phyloP scores from a whole-genome alignment of 306 rosid genomes.

The Cicer cuneatum region DNA sequence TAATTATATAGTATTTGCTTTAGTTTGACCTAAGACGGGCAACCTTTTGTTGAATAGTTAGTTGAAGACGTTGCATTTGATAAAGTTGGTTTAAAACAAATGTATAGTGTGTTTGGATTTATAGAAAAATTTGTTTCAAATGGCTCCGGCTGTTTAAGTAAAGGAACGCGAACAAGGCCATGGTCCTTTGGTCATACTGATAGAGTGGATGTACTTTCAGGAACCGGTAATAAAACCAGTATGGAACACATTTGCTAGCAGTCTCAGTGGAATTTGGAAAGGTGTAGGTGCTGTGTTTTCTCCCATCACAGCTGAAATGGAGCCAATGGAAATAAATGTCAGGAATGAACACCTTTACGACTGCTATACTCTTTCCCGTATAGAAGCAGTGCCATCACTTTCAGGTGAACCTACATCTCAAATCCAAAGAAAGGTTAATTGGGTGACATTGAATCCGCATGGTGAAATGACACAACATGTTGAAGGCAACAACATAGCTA shows the following conservation, averaged over 20 bases:
- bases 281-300: slow-evolving; percentile 97
- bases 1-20: background rate
- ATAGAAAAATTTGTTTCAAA: background rate
- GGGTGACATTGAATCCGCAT: slow-evolving; percentile 91
- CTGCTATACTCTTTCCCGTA: slow-evolving; percentile 77
- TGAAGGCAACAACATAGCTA: slow-evolving; percentile 38
- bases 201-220: slow-evolving; percentile 57
- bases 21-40: slow-evolving; percentile 10
- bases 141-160: background rate
- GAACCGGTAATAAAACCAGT: slow-evolving; percentile 89
- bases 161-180: background rate
- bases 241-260: slow-evolving; percentile 94
- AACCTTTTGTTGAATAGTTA: background rate
- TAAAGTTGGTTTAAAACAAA: slow-evolving; percentile 1
- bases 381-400: slow-evolving; percentile 63
- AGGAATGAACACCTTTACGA: slow-evolving; percentile 79
- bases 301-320: slow-evolving; percentile 92
- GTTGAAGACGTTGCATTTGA: slow-evolving; percentile 15
- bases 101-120: background rate
- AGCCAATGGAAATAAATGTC: slow-evolving; percentile 79
- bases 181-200: slow-evolving; percentile 40
- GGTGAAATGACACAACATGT: slow-evolving; percentile 63
- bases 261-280: slow-evolving; percentile 95
- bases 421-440: slow-evolving; percentile 73
- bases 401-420: slow-evolving; percentile 57